Evolutionary conservation across 495 filamentous ascomycete species (phyloP).

Genomic region (Trichodelitschia bisporula): DNA sequence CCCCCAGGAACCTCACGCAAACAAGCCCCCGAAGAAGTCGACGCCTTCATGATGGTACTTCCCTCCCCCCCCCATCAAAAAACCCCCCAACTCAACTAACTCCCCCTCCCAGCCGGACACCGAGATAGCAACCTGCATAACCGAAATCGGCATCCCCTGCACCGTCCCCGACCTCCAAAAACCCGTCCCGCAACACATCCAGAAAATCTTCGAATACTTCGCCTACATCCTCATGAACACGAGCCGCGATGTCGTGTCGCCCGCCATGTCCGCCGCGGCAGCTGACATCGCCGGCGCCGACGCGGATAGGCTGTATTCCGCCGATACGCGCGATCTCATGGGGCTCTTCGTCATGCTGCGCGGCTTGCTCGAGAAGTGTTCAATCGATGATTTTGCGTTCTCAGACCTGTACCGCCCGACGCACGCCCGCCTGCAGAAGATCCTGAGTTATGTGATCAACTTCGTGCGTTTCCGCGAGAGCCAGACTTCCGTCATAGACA

Average conservation of each 20-base stretch:
- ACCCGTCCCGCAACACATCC: slow-evolving; percentile 77
- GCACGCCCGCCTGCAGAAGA: slow-evolving; percentile 62
- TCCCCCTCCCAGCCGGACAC: slow-evolving; percentile 32
- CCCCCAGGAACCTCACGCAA: slow-evolving; percentile 18
- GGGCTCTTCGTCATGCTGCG: slow-evolving; percentile 67
- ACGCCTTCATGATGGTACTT: slow-evolving; percentile 71
- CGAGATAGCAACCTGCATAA: slow-evolving; percentile 92
- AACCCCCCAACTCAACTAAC: slow-evolving; percentile 3
- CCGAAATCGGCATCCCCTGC: slow-evolving; percentile 80
- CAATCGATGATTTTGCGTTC: slow-evolving; percentile 82
- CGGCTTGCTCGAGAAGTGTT: slow-evolving; percentile 61
- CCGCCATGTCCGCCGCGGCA: slow-evolving; percentile 73
- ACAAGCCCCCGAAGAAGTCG: slow-evolving; percentile 57
- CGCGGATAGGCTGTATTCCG: slow-evolving; percentile 48
- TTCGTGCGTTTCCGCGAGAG: slow-evolving; percentile 91
- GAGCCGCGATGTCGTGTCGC: slow-evolving; percentile 74
- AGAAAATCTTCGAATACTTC: slow-evolving; percentile 95
- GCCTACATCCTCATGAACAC: slow-evolving; percentile 80
- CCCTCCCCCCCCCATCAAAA: not conserved
- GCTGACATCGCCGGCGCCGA: slow-evolving; percentile 66
- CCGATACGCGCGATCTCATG: slow-evolving; percentile 76
- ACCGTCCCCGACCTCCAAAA: slow-evolving; percentile 74
- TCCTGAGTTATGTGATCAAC: slow-evolving; percentile 93
- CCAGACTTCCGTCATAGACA: slow-evolving; percentile 62
- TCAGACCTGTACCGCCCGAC: slow-evolving; percentile 73